Evolutionary conservation across 305 asterid genomes (phyloP).

Genomic region (Rubia balearica): DNA sequence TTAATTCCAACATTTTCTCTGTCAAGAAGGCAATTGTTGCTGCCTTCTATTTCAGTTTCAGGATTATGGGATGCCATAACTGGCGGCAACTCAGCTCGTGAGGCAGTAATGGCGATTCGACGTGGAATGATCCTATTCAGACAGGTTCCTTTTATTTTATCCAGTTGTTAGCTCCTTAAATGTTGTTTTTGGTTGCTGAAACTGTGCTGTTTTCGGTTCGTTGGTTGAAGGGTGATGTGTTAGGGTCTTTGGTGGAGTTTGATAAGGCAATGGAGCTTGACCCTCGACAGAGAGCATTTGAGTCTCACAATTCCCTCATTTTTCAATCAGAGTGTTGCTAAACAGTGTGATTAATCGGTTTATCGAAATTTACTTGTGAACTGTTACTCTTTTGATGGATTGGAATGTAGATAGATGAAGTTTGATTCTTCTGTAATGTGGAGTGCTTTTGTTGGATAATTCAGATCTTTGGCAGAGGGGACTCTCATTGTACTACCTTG

Average conservation of each 20-base stretch:
- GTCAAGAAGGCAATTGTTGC: slow-evolving; percentile 42
- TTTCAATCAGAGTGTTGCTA: not conserved
- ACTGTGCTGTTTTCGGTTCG: not conserved
- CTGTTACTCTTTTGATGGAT: not conserved
- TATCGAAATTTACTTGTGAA: not conserved
- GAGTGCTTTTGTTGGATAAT: slow-evolving; percentile 29
- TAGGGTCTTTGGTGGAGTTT: slow-evolving; percentile 67
- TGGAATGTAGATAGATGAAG: not conserved
- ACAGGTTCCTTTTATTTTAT: slow-evolving; percentile 37
- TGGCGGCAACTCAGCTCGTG: slow-evolving; percentile 50
- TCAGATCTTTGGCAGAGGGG: slow-evolving; percentile 98
- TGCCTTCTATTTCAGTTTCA: slow-evolving; percentile 42
- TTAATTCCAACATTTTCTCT: slow-evolving; percentile 20
- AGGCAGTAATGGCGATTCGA: slow-evolving; percentile 49
- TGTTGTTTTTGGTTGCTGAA: not conserved
- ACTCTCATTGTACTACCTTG: slow-evolving; percentile 66
- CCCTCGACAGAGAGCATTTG: slow-evolving; percentile 73
- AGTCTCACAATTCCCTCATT: slow-evolving; percentile 18
- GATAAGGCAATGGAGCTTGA: slow-evolving; percentile 79
- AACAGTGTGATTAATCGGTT: not conserved
- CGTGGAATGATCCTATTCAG: slow-evolving; percentile 71
- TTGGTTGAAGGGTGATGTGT: slow-evolving; percentile 58
- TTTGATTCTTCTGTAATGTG: slow-evolving; percentile 28
- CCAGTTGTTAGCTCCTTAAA: not conserved
- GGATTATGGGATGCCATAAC: slow-evolving; percentile 66